Evolutionary conservation across 768 basidiomycete species (phyloP).

Genomic region (Hydnomerulius pinastri): DNA sequence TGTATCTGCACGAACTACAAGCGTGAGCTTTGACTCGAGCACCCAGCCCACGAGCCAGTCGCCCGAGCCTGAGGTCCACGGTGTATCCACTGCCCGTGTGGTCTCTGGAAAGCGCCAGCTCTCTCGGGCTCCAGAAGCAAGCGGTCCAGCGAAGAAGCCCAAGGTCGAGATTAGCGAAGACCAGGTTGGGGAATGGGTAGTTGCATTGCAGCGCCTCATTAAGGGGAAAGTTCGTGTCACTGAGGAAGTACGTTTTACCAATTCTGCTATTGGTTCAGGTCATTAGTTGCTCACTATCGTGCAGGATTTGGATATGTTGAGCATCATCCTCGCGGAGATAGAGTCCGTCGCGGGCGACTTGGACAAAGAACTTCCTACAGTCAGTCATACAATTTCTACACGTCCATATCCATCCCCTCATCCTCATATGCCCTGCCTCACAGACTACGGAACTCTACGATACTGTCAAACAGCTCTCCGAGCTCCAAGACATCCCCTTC

Average conservation of each 20-base stretch:
- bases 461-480: slow-evolving; percentile 25
- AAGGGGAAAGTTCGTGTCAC: slow-evolving; percentile 27
- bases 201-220: slow-evolving; percentile 30
- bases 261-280: not conserved
- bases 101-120: not conserved
- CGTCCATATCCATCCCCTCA: not conserved
- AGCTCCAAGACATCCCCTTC: slow-evolving; percentile 31
- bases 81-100: not conserved
- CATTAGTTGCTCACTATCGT: not conserved
- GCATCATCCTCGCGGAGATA: slow-evolving; percentile 30
- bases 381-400: too few species aligned
- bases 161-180: slow-evolving; percentile 1
- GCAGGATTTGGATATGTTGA: slow-evolving; percentile 28
- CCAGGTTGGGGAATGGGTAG: slow-evolving; percentile 19
- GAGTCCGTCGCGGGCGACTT: slow-evolving; percentile 24
- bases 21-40: slow-evolving; percentile 9
- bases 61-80: slow-evolving; percentile 5
- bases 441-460: slow-evolving; percentile 23
- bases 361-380: slow-evolving; percentile 7
- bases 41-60: slow-evolving; percentile 22
- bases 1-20: not conserved
- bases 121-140: not conserved
- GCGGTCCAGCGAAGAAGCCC: not conserved
- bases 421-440: not conserved
- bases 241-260: slow-evolving; percentile 18